Conservation (phyloP, 441 rosid genomes). For the Corymbia citriodora region DNA sequence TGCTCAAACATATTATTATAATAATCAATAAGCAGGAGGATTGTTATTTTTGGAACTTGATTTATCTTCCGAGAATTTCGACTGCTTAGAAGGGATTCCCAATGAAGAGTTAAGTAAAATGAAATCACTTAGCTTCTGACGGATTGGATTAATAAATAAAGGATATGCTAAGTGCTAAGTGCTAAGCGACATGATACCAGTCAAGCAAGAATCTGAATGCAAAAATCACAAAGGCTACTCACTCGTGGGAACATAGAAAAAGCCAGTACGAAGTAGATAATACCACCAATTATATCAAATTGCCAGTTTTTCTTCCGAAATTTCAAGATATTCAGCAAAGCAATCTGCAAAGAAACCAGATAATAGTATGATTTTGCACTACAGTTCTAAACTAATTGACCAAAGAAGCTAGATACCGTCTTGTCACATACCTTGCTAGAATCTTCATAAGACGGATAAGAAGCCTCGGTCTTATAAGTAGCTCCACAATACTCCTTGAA, state of each 20-base stretch:
- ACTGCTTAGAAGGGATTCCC: not conserved
- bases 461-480: slow-evolving; percentile 71
- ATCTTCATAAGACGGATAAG: slow-evolving; percentile 93
- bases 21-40: not conserved
- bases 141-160: not conserved
- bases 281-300: slow-evolving; percentile 93
- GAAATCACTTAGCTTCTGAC: not conserved
- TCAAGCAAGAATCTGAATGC: not conserved
- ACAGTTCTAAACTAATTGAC: not conserved
- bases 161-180: not conserved
- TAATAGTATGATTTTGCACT: not conserved
- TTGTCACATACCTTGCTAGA: slow-evolving; percentile 71
- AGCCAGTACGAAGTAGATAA: slow-evolving; percentile 82
- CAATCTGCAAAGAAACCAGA: slow-evolving; percentile 50
- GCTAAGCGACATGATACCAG: not conserved
- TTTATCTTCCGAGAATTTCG: not conserved
- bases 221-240: slow-evolving; percentile 7
- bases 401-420: not conserved
- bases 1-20: not conserved
- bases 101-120: not conserved
- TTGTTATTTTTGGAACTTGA: not conserved
- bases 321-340: slow-evolving; percentile 87
- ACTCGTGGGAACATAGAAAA: slow-evolving; percentile 98
- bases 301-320: slow-evolving; percentile 98
- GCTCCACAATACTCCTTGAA: slow-evolving; percentile 62